A percentile compares a stretch with the other conserved stretches of the same genome.
Evolutionary conservation across 2,329 filamentous ascomycete genomes (phyloP).

Genomic region (Akanthomyces uredinophilus): DNA sequence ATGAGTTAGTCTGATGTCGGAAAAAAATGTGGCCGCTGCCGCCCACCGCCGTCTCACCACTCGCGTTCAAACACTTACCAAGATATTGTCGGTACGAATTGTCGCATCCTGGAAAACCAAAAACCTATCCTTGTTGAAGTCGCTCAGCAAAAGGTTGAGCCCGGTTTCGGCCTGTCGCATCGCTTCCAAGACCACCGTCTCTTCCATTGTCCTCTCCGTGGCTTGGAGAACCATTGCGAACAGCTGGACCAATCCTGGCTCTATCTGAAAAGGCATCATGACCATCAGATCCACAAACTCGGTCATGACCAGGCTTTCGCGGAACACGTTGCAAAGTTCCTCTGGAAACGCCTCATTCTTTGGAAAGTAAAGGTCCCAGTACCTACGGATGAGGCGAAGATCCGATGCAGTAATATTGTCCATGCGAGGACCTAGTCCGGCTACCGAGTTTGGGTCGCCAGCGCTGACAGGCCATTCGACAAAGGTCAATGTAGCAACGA

Average conservation of each 20-base stretch:
- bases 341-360: not conserved
- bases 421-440: not conserved
- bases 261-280: not conserved
- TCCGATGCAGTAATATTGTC: not conserved
- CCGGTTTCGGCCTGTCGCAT: too few relatives aligned
- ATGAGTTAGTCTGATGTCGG: too few relatives aligned
- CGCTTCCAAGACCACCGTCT: not conserved
- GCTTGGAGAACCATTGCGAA: not conserved
- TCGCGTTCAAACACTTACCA: too few relatives aligned
- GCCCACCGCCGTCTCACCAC: too few relatives aligned
- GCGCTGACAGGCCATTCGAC: not conserved
- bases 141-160: too few relatives aligned
- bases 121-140: too few relatives aligned
- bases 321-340: not conserved
- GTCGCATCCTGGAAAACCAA: not conserved
- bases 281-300: not conserved
- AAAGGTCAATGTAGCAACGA: constrained; percentile 15
- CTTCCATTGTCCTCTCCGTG: not conserved
- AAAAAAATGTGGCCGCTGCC: too few relatives aligned
- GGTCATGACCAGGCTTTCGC: not conserved
- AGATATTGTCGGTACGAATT: too few relatives aligned
- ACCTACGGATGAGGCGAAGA: not conserved
- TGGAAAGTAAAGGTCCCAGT: not conserved
- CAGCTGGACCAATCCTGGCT: not conserved
- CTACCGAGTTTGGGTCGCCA: not conserved